Conservation (phyloP, 768 basidiomycete genomes). For the Boletus sp. region DNA sequence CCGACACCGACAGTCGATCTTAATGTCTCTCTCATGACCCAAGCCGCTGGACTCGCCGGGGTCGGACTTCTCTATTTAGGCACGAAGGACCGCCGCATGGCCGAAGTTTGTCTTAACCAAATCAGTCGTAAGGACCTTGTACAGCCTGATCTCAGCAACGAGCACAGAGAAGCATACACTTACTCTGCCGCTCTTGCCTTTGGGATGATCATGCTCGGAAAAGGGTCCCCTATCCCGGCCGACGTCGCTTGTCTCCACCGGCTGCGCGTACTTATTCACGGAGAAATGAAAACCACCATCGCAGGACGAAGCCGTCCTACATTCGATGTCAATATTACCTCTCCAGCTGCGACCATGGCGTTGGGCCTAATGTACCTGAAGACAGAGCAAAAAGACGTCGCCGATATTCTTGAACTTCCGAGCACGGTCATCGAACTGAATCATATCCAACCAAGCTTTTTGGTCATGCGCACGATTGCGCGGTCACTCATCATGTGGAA, state of each 20-base stretch:
- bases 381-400: constrained; percentile 81
- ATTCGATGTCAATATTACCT: constrained; percentile 88
- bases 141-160: constrained; percentile 80
- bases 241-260: constrained; percentile 69
- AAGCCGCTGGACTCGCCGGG: constrained; percentile 84
- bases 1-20: constrained; percentile 85
- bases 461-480: constrained; percentile 78
- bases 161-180: constrained; percentile 90
- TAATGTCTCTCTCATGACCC: constrained; percentile 86
- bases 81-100: constrained; percentile 85
- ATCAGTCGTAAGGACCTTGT: constrained; percentile 76
- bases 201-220: constrained; percentile 95
- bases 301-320: constrained; percentile 40
- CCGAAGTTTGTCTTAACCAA: constrained; percentile 86
- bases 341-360: constrained; percentile 87
- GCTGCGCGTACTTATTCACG: constrained; percentile 73
- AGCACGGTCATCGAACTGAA: constrained; percentile 78
- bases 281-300: constrained; percentile 50
- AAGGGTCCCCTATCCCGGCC: constrained; percentile 74
- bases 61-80: constrained; percentile 90
- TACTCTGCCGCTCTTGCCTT: constrained; percentile 87
- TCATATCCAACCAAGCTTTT: constrained; percentile 82
- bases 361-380: constrained; percentile 91
- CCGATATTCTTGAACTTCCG: constrained; percentile 81
- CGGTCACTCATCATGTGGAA: constrained; percentile 87